phyloP scores from a whole-genome alignment of 331 rosid genomes.

The Acacia pycnantha region DNA sequence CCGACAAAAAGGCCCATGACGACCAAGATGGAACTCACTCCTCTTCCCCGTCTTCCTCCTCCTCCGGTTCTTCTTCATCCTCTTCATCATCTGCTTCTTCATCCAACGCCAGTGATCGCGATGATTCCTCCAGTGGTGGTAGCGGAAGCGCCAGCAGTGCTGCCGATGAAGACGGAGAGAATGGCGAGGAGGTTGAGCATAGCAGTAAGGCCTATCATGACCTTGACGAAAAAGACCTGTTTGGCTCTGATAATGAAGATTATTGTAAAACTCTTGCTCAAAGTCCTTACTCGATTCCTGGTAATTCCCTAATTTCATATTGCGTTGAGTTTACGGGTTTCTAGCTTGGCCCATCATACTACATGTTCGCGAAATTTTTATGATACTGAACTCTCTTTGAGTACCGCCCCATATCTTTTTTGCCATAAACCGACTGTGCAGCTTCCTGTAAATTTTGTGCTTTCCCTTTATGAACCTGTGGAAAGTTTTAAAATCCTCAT shows the following conservation, averaged over 20 bases:
- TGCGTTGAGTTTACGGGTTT: not conserved
- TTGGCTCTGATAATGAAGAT: constrained; percentile 88
- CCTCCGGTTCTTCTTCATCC: constrained; percentile 56
- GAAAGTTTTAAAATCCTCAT: constrained; percentile 7
- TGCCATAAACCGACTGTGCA: not conserved
- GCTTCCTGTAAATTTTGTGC: not conserved
- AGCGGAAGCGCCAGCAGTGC: constrained; percentile 53
- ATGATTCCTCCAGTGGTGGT: constrained; percentile 47
- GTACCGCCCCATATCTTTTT: not conserved
- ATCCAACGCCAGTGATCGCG: constrained; percentile 60
- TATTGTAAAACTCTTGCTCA: constrained; percentile 69
- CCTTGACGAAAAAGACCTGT: constrained; percentile 72
- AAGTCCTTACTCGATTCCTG: constrained; percentile 79
- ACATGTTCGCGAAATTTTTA: not conserved
- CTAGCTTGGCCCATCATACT: not conserved
- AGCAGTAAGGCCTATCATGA: constrained; percentile 24
- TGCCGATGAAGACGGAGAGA: constrained; percentile 55
- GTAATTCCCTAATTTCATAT: constrained; percentile 36
- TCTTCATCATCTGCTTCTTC: constrained; percentile 66
- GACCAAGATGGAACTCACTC: constrained; percentile 66
- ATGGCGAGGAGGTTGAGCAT: constrained; percentile 59
- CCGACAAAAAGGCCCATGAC: constrained; percentile 27
- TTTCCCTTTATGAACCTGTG: not conserved
- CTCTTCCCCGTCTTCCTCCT: constrained; percentile 58
- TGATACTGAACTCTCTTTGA: not conserved